A percentile compares a stretch with the other conserved stretches of the same genome.
These are phyloP conservation scores for Oryza glumipatula DNA, from an alignment of 176 grass and related monocot species.

Conservation along the genomic window DNA sequence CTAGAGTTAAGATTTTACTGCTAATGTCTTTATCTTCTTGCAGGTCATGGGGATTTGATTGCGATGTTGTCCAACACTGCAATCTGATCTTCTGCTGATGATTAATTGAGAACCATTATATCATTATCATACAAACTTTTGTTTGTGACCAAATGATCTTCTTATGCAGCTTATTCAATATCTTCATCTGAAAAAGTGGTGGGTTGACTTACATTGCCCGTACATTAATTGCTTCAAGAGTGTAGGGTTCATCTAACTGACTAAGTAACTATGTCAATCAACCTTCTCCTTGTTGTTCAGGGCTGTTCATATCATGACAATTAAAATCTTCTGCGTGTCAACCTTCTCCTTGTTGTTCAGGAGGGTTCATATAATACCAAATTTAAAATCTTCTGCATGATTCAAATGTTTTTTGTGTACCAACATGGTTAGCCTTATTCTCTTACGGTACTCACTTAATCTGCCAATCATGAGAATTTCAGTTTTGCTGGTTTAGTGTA, in stretches of 20 bases:
- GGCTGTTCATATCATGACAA: no score
- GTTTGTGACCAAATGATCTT: conserved; percentile 5
- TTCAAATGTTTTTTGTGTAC: conserved; percentile 9
- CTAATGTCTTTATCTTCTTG: conserved; percentile 32
- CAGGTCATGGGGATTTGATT: conserved; percentile 38
- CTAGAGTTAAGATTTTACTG: background rate
- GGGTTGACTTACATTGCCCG: conserved; percentile 11
- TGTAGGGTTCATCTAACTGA: no score
- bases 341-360: no score
- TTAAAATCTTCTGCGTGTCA: background rate
- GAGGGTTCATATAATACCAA: no score
- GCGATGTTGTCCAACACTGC: background rate
- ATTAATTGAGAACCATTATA: background rate
- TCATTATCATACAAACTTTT: conserved; percentile 1
- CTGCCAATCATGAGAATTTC: background rate
- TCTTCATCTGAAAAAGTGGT: conserved; percentile 29
- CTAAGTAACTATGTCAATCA: no score
- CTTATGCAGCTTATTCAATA: conserved; percentile 7
- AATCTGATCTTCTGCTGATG: conserved; percentile 8
- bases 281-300: no score
- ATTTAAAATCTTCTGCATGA: background rate
- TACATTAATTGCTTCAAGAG: background rate
- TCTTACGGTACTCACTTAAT: background rate
- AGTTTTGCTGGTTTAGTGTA: background rate
- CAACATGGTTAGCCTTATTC: background rate